These are phyloP conservation scores for Talinum fruticosum DNA, from an alignment of 148 eudicot genomes.

Conservation along the genomic window DNA sequence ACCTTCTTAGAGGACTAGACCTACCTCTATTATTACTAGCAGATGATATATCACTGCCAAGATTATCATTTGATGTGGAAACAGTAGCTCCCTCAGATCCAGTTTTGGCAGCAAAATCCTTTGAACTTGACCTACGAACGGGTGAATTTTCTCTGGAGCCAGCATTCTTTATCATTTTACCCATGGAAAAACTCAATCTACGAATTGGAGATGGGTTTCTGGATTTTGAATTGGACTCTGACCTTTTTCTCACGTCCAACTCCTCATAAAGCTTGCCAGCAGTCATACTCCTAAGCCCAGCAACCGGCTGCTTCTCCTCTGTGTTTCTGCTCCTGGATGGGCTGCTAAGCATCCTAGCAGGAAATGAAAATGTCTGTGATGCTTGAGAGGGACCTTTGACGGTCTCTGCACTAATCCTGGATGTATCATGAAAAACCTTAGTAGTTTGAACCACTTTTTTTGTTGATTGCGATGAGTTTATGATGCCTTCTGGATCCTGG, in stretches of 20 bases:
- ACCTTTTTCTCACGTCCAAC: slow-evolving; percentile 30
- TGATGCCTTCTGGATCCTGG: slow-evolving; percentile 15
- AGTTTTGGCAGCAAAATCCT: slow-evolving; percentile 30
- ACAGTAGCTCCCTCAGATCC: slow-evolving; percentile 28
- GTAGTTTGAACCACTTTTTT: slow-evolving; percentile 15
- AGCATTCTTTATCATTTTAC: slow-evolving; percentile 43
- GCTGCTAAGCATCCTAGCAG: slow-evolving; percentile 30
- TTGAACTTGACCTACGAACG: slow-evolving; percentile 34
- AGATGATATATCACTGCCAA: slow-evolving; percentile 30
- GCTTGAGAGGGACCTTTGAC: slow-evolving; percentile 25
- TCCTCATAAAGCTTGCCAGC: slow-evolving; percentile 25
- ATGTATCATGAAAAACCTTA: slow-evolving; percentile 26
- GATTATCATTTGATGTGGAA: slow-evolving; percentile 26
- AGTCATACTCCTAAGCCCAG: slow-evolving; percentile 28
- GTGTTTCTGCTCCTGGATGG: slow-evolving; percentile 33
- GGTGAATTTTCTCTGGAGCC: slow-evolving; percentile 45
- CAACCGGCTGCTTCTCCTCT: slow-evolving; percentile 34
- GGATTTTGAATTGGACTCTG: slow-evolving; percentile 28
- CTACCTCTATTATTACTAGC: slow-evolving; percentile 37
- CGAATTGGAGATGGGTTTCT: slow-evolving; percentile 67
- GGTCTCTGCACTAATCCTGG: slow-evolving; percentile 23
- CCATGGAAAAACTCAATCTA: slow-evolving; percentile 49
- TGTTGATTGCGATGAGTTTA: slow-evolving; percentile 21
- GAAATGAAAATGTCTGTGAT: slow-evolving; percentile 20
- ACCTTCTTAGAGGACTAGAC: slow-evolving; percentile 80